Conservation (phyloP, 2,329 filamentous ascomycete genomes). For the Stemphylium vesicarium region DNA sequence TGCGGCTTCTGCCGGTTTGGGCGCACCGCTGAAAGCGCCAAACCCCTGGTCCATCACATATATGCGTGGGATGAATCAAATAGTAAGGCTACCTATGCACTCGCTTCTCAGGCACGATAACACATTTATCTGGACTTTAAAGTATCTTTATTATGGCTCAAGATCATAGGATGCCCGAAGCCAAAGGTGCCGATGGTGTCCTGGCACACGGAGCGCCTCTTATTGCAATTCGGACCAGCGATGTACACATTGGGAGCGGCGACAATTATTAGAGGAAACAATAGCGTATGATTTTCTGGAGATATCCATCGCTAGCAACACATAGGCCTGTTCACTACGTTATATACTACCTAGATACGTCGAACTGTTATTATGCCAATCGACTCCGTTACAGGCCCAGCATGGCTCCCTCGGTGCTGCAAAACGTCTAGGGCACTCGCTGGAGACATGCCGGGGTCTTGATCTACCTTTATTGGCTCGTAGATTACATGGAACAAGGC, state of each 20-base stretch:
- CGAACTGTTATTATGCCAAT: background rate
- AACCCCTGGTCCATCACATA: background rate
- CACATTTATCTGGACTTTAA: background rate
- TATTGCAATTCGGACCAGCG: background rate
- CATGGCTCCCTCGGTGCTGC: background rate
- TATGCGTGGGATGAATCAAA: background rate
- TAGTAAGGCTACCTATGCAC: background rate
- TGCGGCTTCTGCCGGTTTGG: constrained; percentile 1
- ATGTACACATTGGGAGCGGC: background rate
- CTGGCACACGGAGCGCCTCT: background rate
- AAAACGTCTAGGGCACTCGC: background rate
- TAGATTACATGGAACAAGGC: background rate
- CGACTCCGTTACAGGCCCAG: background rate
- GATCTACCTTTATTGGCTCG: background rate
- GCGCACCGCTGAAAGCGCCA: background rate
- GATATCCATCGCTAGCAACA: background rate
- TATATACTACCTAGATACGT: background rate
- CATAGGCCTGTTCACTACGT: background rate
- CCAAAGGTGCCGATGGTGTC: background rate
- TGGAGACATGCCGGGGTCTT: background rate
- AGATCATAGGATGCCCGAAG: background rate
- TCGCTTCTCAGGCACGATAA: background rate
- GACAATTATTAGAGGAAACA: background rate
- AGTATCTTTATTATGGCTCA: background rate
- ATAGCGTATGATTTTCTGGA: background rate